Evolutionary conservation across 805 yeast genomes (phyloP).

Genomic region (Wickerhamiella musiphila): DNA sequence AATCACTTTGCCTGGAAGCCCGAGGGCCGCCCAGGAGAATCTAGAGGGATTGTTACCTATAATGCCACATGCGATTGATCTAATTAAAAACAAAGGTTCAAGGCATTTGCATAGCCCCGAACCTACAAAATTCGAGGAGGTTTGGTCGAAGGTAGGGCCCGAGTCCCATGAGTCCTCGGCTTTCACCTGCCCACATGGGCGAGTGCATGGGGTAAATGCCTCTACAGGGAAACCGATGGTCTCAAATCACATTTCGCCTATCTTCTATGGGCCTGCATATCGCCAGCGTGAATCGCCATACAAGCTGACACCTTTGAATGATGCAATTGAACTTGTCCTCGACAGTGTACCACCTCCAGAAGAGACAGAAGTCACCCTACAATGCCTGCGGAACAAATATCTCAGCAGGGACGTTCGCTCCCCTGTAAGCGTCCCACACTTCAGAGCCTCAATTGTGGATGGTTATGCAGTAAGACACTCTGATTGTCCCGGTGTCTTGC

Average conservation of each 20-base stretch:
- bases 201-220: neutral
- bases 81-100: conserved; percentile 23
- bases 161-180: neutral
- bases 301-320: conserved; percentile 28
- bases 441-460: conserved; percentile 39
- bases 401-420: conserved; percentile 28
- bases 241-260: conserved; percentile 16
- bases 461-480: conserved; percentile 34
- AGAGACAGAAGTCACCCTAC: conserved; percentile 17
- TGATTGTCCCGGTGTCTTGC: conserved; percentile 31
- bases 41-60: conserved; percentile 24
- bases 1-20: conserved; percentile 36
- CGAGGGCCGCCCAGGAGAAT: conserved; percentile 32
- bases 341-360: conserved; percentile 22
- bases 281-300: conserved; percentile 34
- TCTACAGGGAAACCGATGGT: neutral
- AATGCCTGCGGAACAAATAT: conserved; percentile 24
- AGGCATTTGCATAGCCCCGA: conserved; percentile 24
- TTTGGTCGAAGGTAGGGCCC: neutral
- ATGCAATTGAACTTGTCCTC: conserved; percentile 24
- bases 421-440: conserved; percentile 28
- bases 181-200: neutral
- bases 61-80: conserved; percentile 29
- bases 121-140: neutral
- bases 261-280: conserved; percentile 28